Conservation (phyloP, 805 yeast species). For the Komagataella populi region DNA sequence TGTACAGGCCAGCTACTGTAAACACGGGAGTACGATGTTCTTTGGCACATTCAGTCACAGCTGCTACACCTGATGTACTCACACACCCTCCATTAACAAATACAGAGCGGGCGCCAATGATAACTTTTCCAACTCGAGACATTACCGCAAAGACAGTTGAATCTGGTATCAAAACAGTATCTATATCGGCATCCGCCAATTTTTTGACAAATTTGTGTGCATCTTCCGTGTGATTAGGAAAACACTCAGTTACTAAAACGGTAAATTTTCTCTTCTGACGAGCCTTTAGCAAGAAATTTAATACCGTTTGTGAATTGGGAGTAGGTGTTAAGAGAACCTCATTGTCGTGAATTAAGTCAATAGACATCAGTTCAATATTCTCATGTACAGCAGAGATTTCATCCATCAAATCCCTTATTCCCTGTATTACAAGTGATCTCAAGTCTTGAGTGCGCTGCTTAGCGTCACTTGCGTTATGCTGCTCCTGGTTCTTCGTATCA, state of each 20-base stretch:
- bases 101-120: conserved; percentile 84
- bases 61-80: conserved; percentile 79
- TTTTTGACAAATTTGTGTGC: conserved; percentile 74
- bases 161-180: conserved; percentile 86
- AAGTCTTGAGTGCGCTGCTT: conserved; percentile 45
- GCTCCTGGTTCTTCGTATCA: conserved; percentile 7
- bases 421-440: conserved; percentile 80
- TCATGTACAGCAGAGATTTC: conserved; percentile 85
- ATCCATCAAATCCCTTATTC: conserved; percentile 83
- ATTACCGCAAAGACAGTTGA: conserved; percentile 87
- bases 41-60: conserved; percentile 91
- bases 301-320: conserved; percentile 80
- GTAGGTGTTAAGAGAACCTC: conserved; percentile 85
- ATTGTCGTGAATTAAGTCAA: conserved; percentile 88
- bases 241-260: conserved; percentile 82
- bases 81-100: conserved; percentile 95
- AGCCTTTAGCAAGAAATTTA: conserved; percentile 77
- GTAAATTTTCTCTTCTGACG: conserved; percentile 83
- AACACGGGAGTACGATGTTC: conserved; percentile 94
- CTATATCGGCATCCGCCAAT: conserved; percentile 75
- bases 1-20: conserved; percentile 88
- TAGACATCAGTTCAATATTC: conserved; percentile 80
- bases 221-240: conserved; percentile 70
- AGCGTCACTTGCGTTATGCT: conserved; percentile 4
- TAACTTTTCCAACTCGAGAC: conserved; percentile 95